phyloP scores from a whole-genome alignment of 2,329 filamentous ascomycete genomes.

The Alternaria novae-zelandiae region DNA sequence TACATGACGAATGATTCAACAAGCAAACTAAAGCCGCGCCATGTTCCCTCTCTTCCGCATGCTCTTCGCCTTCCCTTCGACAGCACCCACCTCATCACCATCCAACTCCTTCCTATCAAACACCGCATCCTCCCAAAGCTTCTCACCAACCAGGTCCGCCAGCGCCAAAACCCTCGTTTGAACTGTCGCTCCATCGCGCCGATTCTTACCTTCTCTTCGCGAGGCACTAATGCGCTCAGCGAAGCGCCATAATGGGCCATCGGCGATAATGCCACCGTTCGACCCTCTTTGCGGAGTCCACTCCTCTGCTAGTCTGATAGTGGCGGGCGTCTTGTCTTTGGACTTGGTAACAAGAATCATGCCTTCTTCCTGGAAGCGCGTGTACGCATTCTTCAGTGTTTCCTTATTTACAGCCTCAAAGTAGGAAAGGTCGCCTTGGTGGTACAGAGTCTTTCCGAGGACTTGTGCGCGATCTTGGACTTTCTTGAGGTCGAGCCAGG shows the following conservation, averaged over 20 bases:
- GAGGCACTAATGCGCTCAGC: conserved; percentile 84
- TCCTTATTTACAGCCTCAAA: conserved; percentile 99
- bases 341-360: conserved; percentile 76
- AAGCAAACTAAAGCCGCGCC: conserved; percentile 35
- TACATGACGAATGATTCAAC: not conserved
- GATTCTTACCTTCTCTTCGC: conserved; percentile 91
- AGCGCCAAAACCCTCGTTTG: conserved; percentile 79
- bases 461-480: conserved; percentile 83
- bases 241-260: conserved; percentile 88
- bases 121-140: conserved; percentile 64
- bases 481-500: conserved; percentile 79
- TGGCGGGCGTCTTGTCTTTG: conserved; percentile 68
- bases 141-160: conserved; percentile 73
- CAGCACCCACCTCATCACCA: conserved; percentile 13
- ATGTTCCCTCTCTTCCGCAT: conserved; percentile 44
- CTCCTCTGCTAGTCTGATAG: conserved; percentile 72
- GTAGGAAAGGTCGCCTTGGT: conserved; percentile 95
- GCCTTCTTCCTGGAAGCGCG: conserved; percentile 86
- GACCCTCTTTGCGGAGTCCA: conserved; percentile 72
- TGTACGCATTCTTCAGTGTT: conserved; percentile 91
- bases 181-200: conserved; percentile 90
- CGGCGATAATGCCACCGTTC: conserved; percentile 66
- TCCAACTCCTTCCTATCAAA: conserved; percentile 10
- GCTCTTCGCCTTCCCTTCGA: conserved; percentile 31
- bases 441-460: conserved; percentile 92